A percentile compares a stretch with the other conserved stretches of the same genome.
Conservation (phyloP, 768 basidiomycete genomes). For the Chalciporus chontae region DNA sequence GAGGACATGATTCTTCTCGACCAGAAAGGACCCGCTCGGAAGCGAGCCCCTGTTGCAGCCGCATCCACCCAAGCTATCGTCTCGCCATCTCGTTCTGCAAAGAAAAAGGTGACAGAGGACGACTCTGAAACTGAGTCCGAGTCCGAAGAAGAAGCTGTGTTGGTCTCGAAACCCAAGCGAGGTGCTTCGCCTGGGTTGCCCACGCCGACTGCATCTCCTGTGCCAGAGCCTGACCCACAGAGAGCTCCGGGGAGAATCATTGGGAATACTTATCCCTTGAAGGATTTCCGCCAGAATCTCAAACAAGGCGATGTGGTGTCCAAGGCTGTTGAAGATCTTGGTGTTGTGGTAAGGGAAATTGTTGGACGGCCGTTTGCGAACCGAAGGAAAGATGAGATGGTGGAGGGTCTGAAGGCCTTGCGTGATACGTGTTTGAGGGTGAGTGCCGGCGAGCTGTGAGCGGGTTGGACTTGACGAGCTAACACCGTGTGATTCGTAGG, state of each 20-base stretch:
- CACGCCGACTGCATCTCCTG: slow-evolving; percentile 53
- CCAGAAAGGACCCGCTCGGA: slow-evolving; percentile 21
- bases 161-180: slow-evolving; percentile 12
- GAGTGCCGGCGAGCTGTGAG: slow-evolving; percentile 15
- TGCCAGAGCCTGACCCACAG: slow-evolving; percentile 43
- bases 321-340: slow-evolving; percentile 83
- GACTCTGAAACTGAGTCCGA: slow-evolving; percentile 59
- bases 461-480: neutral
- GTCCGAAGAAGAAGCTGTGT: slow-evolving; percentile 32
- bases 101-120: slow-evolving; percentile 18
- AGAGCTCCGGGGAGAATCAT: slow-evolving; percentile 72
- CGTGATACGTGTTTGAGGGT: slow-evolving; percentile 66
- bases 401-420: slow-evolving; percentile 68
- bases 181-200: slow-evolving; percentile 33
- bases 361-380: slow-evolving; percentile 67
- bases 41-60: slow-evolving; percentile 13
- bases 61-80: slow-evolving; percentile 2
- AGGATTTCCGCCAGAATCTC: slow-evolving; percentile 73
- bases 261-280: slow-evolving; percentile 66
- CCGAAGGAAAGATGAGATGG: slow-evolving; percentile 62
- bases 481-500: slow-evolving; percentile 36
- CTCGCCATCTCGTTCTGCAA: slow-evolving; percentile 2
- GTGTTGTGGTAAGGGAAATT: slow-evolving; percentile 66
- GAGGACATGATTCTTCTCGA: slow-evolving; percentile 59
- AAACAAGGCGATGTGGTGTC: slow-evolving; percentile 73